Evolutionary conservation across 2,329 filamentous ascomycete genomes (phyloP).

Genomic region (Aspergillus sp.): DNA sequence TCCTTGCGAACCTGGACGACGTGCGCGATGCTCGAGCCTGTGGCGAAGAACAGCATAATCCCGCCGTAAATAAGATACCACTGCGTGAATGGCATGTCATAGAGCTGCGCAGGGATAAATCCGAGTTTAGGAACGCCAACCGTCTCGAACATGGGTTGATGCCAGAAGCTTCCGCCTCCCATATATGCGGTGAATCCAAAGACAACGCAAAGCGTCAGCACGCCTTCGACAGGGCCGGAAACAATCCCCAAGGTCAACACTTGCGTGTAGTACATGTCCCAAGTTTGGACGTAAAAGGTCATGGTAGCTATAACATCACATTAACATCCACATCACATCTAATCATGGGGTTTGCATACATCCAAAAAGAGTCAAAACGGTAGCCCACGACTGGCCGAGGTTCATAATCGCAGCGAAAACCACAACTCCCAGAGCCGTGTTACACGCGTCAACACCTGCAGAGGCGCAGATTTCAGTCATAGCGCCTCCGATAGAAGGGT

Average conservation of each 20-base stretch:
- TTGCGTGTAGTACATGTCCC: slow-evolving; percentile 99
- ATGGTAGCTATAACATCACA: slow-evolving; percentile 61
- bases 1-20: slow-evolving; percentile 78
- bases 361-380: slow-evolving; percentile 78
- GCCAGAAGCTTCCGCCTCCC: slow-evolving; percentile 91
- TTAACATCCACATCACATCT: neutral
- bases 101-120: slow-evolving; percentile 69
- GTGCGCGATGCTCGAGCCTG: slow-evolving; percentile 69
- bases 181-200: slow-evolving; percentile 81
- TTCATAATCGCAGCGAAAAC: slow-evolving; percentile 93
- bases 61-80: slow-evolving; percentile 90
- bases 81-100: slow-evolving; percentile 81
- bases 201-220: slow-evolving; percentile 77
- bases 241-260: slow-evolving; percentile 88
- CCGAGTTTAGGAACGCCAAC: slow-evolving; percentile 65
- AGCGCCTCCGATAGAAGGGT: neutral
- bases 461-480: neutral
- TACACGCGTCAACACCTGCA: slow-evolving; percentile 81
- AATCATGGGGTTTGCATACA: slow-evolving; percentile 54
- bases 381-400: slow-evolving; percentile 88
- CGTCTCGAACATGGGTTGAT: slow-evolving; percentile 72
- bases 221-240: slow-evolving; percentile 92
- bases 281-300: slow-evolving; percentile 99
- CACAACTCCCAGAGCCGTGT: slow-evolving; percentile 89
- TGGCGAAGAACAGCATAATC: slow-evolving; percentile 81